These are phyloP conservation scores for Harringtonia aguacate DNA, from an alignment of 2,329 filamentous ascomycete species.

Conservation along the genomic window DNA sequence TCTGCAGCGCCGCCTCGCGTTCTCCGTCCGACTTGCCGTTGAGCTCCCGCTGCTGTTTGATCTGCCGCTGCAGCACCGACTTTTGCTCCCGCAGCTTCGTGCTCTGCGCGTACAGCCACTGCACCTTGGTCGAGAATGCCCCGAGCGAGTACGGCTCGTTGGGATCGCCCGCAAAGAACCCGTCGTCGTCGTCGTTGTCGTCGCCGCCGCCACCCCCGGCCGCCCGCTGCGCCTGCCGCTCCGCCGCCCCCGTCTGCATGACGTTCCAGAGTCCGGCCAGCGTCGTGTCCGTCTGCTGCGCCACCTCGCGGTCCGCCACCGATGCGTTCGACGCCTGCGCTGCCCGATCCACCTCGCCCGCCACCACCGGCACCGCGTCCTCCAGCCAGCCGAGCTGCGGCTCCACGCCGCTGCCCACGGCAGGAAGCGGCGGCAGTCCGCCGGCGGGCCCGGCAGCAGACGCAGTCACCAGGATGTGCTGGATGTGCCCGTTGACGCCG, in stretches of 20 bases:
- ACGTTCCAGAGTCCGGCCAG: slow-evolving; percentile 47
- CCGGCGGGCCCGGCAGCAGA: slow-evolving; percentile 46
- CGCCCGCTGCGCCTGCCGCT: slow-evolving; percentile 41
- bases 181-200: slow-evolving; percentile 51
- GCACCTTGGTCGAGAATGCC: slow-evolving; percentile 69
- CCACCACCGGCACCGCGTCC: slow-evolving; percentile 41
- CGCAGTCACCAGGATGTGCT: slow-evolving; percentile 44
- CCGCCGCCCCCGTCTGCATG: slow-evolving; percentile 43
- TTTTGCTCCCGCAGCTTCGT: slow-evolving; percentile 78
- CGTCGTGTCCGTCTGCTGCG: slow-evolving; percentile 45
- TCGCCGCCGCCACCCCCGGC: slow-evolving; percentile 45
- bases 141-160: slow-evolving; percentile 59
- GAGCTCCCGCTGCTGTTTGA: slow-evolving; percentile 88
- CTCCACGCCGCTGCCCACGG: slow-evolving; percentile 48
- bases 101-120: slow-evolving; percentile 68
- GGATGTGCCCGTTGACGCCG: slow-evolving; percentile 53
- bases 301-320: slow-evolving; percentile 25
- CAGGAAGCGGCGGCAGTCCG: too few relatives aligned
- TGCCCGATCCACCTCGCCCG: slow-evolving; percentile 29
- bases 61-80: slow-evolving; percentile 77
- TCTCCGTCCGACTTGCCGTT: slow-evolving; percentile 75
- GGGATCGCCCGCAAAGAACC: slow-evolving; percentile 48
- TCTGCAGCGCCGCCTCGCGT: slow-evolving; percentile 53
- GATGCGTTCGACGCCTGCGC: slow-evolving; percentile 19
- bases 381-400: slow-evolving; percentile 62